These are phyloP conservation scores for Hyaloscypha bicolor DNA, from an alignment of 495 filamentous ascomycete genomes.

Conservation along the genomic window DNA sequence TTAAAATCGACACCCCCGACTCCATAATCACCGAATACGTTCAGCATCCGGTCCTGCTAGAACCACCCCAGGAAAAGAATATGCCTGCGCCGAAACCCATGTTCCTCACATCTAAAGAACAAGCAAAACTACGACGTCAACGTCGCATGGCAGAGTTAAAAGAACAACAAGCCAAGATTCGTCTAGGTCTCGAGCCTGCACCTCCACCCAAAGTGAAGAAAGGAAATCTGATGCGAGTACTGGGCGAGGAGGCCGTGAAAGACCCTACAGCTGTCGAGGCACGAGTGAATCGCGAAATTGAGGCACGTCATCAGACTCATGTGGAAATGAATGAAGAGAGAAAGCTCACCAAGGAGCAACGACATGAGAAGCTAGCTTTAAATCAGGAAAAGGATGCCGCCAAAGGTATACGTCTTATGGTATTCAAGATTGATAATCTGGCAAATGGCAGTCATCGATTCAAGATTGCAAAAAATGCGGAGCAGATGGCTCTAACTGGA, in stretches of 20 bases:
- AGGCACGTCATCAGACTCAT: slow-evolving; percentile 78
- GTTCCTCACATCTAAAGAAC: slow-evolving; percentile 88
- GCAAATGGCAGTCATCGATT: slow-evolving; percentile 90
- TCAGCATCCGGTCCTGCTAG: slow-evolving; percentile 90
- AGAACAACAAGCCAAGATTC: slow-evolving; percentile 93
- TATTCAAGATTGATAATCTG: slow-evolving; percentile 86
- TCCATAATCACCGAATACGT: slow-evolving; percentile 87
- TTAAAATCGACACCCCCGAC: slow-evolving; percentile 78
- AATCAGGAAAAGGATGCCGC: slow-evolving; percentile 89
- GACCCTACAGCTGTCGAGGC: slow-evolving; percentile 98
- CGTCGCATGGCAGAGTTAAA: slow-evolving; percentile 89
- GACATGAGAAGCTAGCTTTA: slow-evolving; percentile 76
- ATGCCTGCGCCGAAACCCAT: slow-evolving; percentile 82
- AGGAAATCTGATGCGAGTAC: slow-evolving; percentile 92
- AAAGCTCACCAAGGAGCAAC: slow-evolving; percentile 88
- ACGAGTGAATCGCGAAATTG: slow-evolving; percentile 86
- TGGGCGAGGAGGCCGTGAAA: slow-evolving; percentile 96
- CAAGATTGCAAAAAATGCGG: slow-evolving; percentile 89
- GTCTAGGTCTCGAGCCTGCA: slow-evolving; percentile 84
- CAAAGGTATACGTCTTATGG: slow-evolving; percentile 78
- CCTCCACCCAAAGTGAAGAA: slow-evolving; percentile 95
- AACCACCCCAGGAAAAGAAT: slow-evolving; percentile 87
- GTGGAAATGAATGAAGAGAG: slow-evolving; percentile 79
- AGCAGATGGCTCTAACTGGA: slow-evolving; percentile 82
- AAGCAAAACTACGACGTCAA: slow-evolving; percentile 87